Evolutionary conservation across 2,329 filamentous ascomycete species (phyloP).

Genomic region (Colletotrichum sojae): DNA sequence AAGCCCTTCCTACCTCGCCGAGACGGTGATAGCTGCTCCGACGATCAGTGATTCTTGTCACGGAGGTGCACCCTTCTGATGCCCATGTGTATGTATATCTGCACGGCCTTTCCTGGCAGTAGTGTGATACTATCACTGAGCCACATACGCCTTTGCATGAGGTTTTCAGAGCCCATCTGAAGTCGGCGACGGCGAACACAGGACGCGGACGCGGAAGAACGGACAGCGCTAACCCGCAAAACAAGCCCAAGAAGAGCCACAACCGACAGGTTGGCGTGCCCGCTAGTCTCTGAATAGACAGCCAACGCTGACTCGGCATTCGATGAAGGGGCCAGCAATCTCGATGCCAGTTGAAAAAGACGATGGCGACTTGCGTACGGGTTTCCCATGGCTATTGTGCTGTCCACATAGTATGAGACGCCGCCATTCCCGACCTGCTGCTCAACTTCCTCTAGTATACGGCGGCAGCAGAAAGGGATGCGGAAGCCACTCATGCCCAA

Average conservation of each 20-base stretch:
- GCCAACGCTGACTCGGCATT: conserved; percentile 3
- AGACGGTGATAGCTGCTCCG: conserved; percentile 19
- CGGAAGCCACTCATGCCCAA: no score
- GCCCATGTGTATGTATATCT: neutral
- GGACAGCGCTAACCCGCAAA: neutral
- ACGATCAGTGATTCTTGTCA: neutral
- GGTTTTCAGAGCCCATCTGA: conserved; percentile 6
- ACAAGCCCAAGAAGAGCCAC: conserved; percentile 9
- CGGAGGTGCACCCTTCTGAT: neutral
- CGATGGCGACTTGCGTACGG: conserved; percentile 19
- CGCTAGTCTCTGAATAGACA: conserved; percentile 11
- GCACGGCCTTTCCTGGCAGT: neutral
- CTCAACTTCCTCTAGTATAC: no score
- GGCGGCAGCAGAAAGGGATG: no score
- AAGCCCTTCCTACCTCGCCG: neutral
- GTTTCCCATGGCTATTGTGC: no score
- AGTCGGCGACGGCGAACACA: conserved; percentile 8
- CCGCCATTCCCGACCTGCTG: no score
- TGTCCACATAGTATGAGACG: no score
- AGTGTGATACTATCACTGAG: no score
- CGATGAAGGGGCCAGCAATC: conserved; percentile 4
- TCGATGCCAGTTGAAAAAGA: conserved; percentile 23
- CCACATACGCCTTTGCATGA: no score
- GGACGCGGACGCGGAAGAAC: neutral
- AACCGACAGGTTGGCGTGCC: conserved; percentile 30